phyloP scores from a whole-genome alignment of 2,329 filamentous ascomycete genomes.

The Scortechinia acanthostroma region DNA sequence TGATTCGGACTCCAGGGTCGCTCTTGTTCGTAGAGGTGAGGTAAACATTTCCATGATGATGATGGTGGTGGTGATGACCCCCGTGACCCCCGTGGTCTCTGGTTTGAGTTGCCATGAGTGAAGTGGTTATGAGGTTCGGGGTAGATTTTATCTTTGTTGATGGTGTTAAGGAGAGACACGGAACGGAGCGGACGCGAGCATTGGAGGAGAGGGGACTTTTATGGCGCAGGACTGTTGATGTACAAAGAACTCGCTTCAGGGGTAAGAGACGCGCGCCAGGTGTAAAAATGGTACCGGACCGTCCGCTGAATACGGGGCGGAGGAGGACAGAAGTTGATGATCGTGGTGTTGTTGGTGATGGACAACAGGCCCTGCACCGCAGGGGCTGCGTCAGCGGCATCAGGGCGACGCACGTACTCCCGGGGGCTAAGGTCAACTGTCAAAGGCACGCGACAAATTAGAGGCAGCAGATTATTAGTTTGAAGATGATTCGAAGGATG shows the following conservation, averaged over 20 bases:
- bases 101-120: conserved; percentile 18
- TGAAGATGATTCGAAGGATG: too few species aligned
- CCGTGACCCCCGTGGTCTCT: conserved; percentile 33
- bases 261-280: background rate
- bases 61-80: conserved; percentile 45
- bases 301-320: background rate
- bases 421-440: too few species aligned
- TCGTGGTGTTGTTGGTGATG: background rate
- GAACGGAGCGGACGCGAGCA: background rate
- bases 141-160: background rate
- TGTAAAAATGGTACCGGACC: background rate
- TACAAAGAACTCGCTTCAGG: conserved; percentile 13
- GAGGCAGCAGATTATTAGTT: too few species aligned
- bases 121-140: conserved; percentile 9
- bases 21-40: conserved; percentile 62
- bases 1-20: conserved; percentile 68
- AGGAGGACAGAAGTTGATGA: background rate
- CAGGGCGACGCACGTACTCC: too few species aligned
- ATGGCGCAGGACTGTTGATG: conserved; percentile 3
- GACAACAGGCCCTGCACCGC: background rate
- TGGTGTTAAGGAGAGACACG: background rate
- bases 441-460: background rate
- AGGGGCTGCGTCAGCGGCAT: conserved; percentile 3
- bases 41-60: conserved; percentile 64
- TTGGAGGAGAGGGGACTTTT: background rate